Base-by-base conservation (phyloP, 371 early-diverging fungal genomes). In the Mortierella sp. region DNA sequence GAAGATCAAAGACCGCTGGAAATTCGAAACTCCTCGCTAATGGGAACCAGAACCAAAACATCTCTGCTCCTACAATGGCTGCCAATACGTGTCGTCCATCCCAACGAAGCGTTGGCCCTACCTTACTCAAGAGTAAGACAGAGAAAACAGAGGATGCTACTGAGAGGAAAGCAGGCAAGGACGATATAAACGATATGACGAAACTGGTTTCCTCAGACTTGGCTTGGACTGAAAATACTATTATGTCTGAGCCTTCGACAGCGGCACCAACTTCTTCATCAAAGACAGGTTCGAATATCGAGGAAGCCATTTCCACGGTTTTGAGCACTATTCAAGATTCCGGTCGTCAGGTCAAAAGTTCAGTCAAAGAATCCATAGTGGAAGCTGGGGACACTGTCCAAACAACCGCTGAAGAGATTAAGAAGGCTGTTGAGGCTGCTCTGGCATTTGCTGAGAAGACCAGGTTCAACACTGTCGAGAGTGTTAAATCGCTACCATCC, bases 401-500 rank as follows among this genome's bases (percentile, higher is more conserved):
- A 16, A 30, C 22, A 20, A 39, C 62, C 35, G n/a, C 62, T 40
- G 62, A 40, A n/a, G 32, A 61, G 14, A 22, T n/a, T 30, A 32
- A 26, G 26, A 32, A 47, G 54, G 43, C 32, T 22, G 40, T 61
- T 39, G 54, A 61, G 39, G 14, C 22, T 18, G 20, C 24, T 5
- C 24, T 35, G 10, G 40, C 16, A 39, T 35, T 40, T 30, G 73
- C 57, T 20, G 24, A 61, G 30, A 35, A 62, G 45, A 40, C 62
- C 35, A 59, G 54, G 47, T 55, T 62, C 24, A 35, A 5, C 26
- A 30, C 20, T 37, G 35, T 52, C 45, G 18, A 52, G 62, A 52
- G 32, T 3, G 63, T 20, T 1, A 28, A 43, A 18, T 66, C 69
- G 0, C 45, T 51, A 20, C 58, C 47, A 20, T 49, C 37, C 18